Evolutionary conservation across 2,329 filamentous ascomycete genomes (phyloP), one percentile per base, ranked within the genome.

Genomic region (Penicillium oxalicum): DNA sequence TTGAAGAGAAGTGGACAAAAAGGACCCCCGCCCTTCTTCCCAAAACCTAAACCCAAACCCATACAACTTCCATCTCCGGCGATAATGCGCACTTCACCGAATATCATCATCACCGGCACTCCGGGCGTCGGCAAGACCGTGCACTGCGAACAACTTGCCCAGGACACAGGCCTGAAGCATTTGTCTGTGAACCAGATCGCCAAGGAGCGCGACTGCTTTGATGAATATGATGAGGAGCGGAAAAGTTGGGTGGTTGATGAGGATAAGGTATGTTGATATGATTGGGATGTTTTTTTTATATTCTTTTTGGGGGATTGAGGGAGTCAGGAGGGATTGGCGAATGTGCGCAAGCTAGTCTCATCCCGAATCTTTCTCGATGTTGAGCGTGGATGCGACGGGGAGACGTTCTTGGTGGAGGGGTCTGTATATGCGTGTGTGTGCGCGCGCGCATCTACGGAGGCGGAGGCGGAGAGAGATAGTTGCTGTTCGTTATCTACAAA

Each of bases 101-200:
- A 97, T 70, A 89, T 98, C 62, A 86, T 98, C 59, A 79, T 98
- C 57, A 97, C 93, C 36, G 93, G 93, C 56, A 98, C 93, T 18
- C 93, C 93, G 0, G 93, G 93, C 47, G 89, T 94, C 27, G 93
- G 93, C 64, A 98, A 98, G 75, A 95, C 91, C 13, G 94, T 88
- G 6, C 91, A 95, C 68, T 88, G 87, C 65, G 88, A 95, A 69
- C 78, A 82, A 61, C 75, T 98, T 42, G 88, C 88, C 5, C 77
- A 86, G 64, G 82, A 79, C 51, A 87, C 86, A 7, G 87, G 86
- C 1, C 74, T 97, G 56, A 84, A 83, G 61, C 91, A 96, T 68
- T 70, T 98, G 11, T 86, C 86, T 8, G 82, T 98, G 62, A 98
- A 97, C 69, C 82, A 95, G 60, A 77, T 97, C 35, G 91, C 94